Conservation (phyloP, 106 monocot genomes). For the Apostasia shenzhenica region DNA sequence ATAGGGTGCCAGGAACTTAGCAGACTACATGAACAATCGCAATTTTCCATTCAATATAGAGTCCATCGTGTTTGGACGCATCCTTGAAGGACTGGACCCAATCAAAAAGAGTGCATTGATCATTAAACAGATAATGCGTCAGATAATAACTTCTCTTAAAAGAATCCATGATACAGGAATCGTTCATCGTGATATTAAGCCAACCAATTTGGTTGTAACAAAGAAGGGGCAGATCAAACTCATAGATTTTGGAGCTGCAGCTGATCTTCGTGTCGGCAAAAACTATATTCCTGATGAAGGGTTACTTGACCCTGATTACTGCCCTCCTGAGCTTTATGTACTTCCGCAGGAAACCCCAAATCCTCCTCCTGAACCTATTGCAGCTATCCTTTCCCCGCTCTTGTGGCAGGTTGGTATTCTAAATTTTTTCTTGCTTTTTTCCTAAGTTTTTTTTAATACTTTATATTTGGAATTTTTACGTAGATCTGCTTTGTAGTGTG, state of each 20-base stretch:
- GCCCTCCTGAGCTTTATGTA: slow-evolving; percentile 82
- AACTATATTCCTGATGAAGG: slow-evolving; percentile 72
- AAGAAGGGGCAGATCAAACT: slow-evolving; percentile 83
- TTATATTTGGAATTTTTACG: neutral
- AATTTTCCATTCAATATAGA: slow-evolving; percentile 83
- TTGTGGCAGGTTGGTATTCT: slow-evolving; percentile 70
- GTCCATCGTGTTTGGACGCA: slow-evolving; percentile 65
- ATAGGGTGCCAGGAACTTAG: slow-evolving; percentile 69
- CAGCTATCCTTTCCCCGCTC: slow-evolving; percentile 83
- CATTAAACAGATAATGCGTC: slow-evolving; percentile 89
- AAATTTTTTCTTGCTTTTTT: neutral
- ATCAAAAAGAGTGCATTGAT: slow-evolving; percentile 66
- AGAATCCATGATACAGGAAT: slow-evolving; percentile 83
- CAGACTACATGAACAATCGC: slow-evolving; percentile 61
- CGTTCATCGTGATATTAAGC: slow-evolving; percentile 94
- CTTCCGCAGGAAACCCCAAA: slow-evolving; percentile 85
- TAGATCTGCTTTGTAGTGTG: neutral
- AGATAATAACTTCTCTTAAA: slow-evolving; percentile 76
- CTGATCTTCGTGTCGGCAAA: slow-evolving; percentile 94
- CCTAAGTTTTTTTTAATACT: neutral
- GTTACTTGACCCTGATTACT: slow-evolving; percentile 82
- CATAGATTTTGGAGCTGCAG: slow-evolving; percentile 92
- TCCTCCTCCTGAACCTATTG: slow-evolving; percentile 86
- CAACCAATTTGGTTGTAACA: slow-evolving; percentile 81
- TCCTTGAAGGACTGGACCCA: slow-evolving; percentile 63